These are phyloP conservation scores for Boletus bicolor DNA, from an alignment of 768 basidiomycete genomes.

Conservation along the genomic window DNA sequence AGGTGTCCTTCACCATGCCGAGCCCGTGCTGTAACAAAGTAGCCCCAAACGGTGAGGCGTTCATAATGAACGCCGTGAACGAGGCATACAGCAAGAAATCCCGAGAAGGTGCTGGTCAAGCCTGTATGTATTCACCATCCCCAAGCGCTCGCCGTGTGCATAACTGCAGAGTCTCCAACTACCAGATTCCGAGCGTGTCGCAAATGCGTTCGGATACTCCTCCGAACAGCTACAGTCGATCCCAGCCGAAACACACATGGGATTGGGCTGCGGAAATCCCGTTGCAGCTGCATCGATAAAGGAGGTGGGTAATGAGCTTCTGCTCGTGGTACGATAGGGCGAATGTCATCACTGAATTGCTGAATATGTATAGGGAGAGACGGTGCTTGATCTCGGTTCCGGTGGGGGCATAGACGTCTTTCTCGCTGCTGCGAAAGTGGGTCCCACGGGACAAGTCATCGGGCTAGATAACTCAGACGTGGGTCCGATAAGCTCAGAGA, in stretches of 20 bases:
- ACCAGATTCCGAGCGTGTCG: constrained; percentile 15
- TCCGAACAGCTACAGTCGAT: constrained; percentile 40
- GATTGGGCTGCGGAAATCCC: constrained; percentile 55
- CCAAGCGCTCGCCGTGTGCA: background rate
- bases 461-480: constrained; percentile 54
- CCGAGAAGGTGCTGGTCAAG: constrained; percentile 2
- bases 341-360: background rate
- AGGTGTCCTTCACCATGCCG: background rate
- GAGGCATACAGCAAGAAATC: constrained; percentile 13
- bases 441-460: constrained; percentile 47
- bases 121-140: constrained; percentile 9
- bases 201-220: constrained; percentile 47
- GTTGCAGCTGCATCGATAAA: constrained; percentile 44
- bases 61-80: constrained; percentile 4
- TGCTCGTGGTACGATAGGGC: too few species aligned
- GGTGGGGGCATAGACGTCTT: constrained; percentile 58
- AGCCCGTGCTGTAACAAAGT: background rate
- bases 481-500: constrained; percentile 3
- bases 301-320: constrained; percentile 32
- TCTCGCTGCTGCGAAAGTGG: constrained; percentile 49
- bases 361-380: constrained; percentile 45
- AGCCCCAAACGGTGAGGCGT: background rate
- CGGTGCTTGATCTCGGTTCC: constrained; percentile 53
- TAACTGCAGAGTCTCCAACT: background rate
- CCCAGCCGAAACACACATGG: constrained; percentile 45